These are phyloP conservation scores for Actinomortierella ambigua DNA, from an alignment of 371 early-diverging fungal genomes.

Conservation along the genomic window DNA sequence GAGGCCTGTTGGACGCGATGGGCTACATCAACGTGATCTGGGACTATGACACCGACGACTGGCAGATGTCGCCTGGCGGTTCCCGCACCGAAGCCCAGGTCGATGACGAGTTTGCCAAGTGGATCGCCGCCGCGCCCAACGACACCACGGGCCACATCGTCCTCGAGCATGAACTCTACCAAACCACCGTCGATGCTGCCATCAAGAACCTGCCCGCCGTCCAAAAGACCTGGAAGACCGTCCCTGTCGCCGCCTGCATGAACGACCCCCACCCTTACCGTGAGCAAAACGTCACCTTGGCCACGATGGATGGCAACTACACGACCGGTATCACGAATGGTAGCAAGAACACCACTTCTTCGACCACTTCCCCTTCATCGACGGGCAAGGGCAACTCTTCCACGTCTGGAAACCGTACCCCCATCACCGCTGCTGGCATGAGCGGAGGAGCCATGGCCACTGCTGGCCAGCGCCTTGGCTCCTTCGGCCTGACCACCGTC, in stretches of 20 bases:
- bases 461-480: no score
- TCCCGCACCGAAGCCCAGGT: conserved; percentile 43
- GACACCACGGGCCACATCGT: conserved; percentile 57
- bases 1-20: conserved; percentile 61
- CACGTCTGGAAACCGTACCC: neutral
- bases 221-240: conserved; percentile 38
- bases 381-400: neutral
- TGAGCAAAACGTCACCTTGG: conserved; percentile 44
- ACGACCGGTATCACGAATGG: conserved; percentile 11
- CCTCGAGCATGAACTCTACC: conserved; percentile 61
- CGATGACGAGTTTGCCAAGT: conserved; percentile 54
- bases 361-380: neutral
- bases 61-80: conserved; percentile 53
- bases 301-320: conserved; percentile 29
- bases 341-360: neutral
- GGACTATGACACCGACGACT: conserved; percentile 60
- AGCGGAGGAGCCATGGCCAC: no score
- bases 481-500: no score
- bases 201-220: conserved; percentile 58
- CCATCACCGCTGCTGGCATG: no score
- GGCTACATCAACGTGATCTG: conserved; percentile 55
- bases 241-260: conserved; percentile 52
- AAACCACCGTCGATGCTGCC: conserved; percentile 59
- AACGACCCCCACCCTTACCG: conserved; percentile 57
- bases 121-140: conserved; percentile 51